Conservation (phyloP, 2,329 filamentous ascomycete genomes). For the Colletotrichum ledebouriae region DNA sequence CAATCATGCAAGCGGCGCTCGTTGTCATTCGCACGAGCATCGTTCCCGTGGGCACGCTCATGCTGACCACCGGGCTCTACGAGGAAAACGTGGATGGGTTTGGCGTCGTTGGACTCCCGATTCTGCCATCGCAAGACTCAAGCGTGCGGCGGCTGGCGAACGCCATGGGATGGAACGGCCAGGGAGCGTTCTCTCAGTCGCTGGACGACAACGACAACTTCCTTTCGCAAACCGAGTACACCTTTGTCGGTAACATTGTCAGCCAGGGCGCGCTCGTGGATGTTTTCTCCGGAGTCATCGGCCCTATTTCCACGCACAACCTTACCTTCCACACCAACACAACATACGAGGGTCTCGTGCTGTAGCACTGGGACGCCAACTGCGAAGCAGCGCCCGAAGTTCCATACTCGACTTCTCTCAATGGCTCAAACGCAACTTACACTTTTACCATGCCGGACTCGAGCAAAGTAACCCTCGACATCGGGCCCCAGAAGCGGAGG, state of each 20-base stretch:
- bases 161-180: conserved; percentile 28
- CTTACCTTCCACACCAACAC: conserved; percentile 27
- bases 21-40: conserved; percentile 26
- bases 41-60: conserved; percentile 28
- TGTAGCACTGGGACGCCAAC: conserved; percentile 24
- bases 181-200: background rate
- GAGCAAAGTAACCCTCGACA: conserved; percentile 5
- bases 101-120: conserved; percentile 11
- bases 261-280: conserved; percentile 31
- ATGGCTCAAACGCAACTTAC: conserved; percentile 11
- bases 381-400: conserved; percentile 20
- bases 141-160: conserved; percentile 10
- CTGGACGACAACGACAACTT: conserved; percentile 18
- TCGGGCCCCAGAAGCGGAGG: background rate
- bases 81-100: background rate
- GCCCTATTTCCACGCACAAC: conserved; percentile 24
- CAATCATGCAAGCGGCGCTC: conserved; percentile 24
- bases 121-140: background rate
- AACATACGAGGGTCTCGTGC: conserved; percentile 16
- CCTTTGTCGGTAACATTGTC: conserved; percentile 27
- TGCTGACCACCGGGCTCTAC: conserved; percentile 17
- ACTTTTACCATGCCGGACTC: conserved; percentile 23
- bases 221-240: conserved; percentile 13
- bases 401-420: background rate
- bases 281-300: conserved; percentile 24